Evolutionary conservation across 148 eudicot species (phyloP), one percentile per base, ranked within the genome.

Genomic region (Simmondsia chinensis): DNA sequence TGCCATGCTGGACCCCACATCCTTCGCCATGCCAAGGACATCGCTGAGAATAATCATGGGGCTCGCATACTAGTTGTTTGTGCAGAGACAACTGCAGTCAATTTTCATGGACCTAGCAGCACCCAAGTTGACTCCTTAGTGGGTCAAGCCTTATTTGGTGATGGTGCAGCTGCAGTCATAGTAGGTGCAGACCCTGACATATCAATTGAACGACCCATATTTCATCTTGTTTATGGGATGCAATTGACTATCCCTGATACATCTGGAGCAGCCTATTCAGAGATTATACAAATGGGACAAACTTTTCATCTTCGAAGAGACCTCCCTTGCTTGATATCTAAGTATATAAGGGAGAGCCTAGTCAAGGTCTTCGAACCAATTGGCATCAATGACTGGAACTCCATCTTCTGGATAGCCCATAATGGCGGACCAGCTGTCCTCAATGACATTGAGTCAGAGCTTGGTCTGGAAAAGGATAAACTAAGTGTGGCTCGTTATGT

Each of bases 361-460:
- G n/a, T 39, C 6, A 39, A 39, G n/a, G 26, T 12, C 7, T 53
- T 32, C 1, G 15, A 17, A 7, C 26, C 22, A 2, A 0, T 31
- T 4, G 43, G 43, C 1, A 0, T 39, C 6, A 15, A 3, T 2
- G 35, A 42, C 32, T 52, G 47, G 57, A 39, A 52, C 19, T 4
- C 15, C 10, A 14, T 52, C 8, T 52, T 53, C 10, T 53, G 58
- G 58, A 53, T 53, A 5, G 39, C 20, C 4, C 58, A 53, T 39
- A 44, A 44, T 6, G 58, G 39, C 1, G 48, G 47, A 2, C 17
- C 20, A 13, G 41, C 30, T 15, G 31, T 53, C 9, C 16, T 53
- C 8, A 13, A 53, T 20, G 30, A 33, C 2, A 13, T 53, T 29
- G 58, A 53, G 31, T 13, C 3, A 5, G 44, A 20, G 28, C 39